Conservation (phyloP, 2,329 filamentous ascomycete genomes). For the Fusarium pilosicola region DNA sequence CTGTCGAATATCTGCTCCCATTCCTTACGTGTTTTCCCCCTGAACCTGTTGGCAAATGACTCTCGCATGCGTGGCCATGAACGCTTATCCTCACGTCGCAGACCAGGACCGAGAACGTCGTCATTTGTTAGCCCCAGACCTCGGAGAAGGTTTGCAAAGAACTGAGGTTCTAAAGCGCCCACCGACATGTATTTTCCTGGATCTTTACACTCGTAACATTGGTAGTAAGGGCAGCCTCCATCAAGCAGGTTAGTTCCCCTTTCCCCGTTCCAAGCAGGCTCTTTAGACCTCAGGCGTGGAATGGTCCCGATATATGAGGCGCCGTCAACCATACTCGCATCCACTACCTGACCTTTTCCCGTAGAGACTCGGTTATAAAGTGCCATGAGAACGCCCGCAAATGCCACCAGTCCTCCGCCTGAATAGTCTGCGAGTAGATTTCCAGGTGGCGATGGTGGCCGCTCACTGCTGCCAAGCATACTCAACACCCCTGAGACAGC, state of each 20-base stretch:
- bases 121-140: not conserved
- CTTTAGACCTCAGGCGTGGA: not conserved
- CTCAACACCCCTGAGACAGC: not conserved
- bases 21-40: not conserved
- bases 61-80: not conserved
- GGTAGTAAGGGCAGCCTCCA: not conserved
- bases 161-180: not conserved
- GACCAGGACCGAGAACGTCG: not conserved
- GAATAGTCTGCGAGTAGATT: not conserved
- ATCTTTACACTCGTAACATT: not conserved
- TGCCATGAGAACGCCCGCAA: not conserved
- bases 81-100: not conserved
- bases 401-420: not conserved
- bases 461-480: not conserved
- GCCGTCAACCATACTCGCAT: not conserved
- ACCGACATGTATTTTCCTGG: not conserved
- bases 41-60: not conserved
- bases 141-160: not conserved
- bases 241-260: not conserved
- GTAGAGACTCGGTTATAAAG: not conserved
- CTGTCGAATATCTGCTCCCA: not conserved
- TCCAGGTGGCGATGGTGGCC: not conserved
- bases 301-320: not conserved
- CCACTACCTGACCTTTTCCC: not conserved
- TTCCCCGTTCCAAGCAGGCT: not conserved